Evolutionary conservation across 164 flowering plant genomes (phyloP).

Genomic region (Saururus chinensis): DNA sequence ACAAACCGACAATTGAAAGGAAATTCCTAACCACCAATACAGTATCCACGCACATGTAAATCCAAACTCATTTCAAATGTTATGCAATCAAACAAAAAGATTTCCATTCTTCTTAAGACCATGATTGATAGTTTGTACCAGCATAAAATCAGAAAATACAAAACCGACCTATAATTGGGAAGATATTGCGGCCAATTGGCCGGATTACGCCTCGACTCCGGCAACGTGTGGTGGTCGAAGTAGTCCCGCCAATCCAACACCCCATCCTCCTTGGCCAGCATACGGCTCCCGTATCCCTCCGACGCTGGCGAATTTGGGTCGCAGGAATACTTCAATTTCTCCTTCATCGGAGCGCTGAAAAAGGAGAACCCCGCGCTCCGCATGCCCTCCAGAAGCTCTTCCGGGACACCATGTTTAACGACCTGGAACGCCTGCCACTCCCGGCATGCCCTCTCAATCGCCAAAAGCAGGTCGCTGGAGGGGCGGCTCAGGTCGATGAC

Average conservation of each 20-base stretch:
- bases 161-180: conserved; percentile 41
- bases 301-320: conserved; percentile 50
- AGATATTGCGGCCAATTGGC: conserved; percentile 58
- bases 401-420: conserved; percentile 54
- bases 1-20: too few relatives aligned
- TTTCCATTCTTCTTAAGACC: not conserved
- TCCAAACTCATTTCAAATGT: too few relatives aligned
- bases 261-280: conserved; percentile 43
- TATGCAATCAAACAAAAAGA: not conserved
- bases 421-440: conserved; percentile 93
- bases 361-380: conserved; percentile 37
- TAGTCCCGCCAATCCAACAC: conserved; percentile 95
- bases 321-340: conserved; percentile 51
- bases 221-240: conserved; percentile 86
- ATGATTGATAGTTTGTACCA: too few relatives aligned
- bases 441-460: conserved; percentile 37
- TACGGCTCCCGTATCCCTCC: conserved; percentile 80
- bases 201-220: conserved; percentile 60
- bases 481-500: conserved; percentile 37
- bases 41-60: too few relatives aligned
- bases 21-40: too few relatives aligned
- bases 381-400: conserved; percentile 27
- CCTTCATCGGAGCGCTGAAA: conserved; percentile 33
- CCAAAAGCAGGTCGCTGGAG: conserved; percentile 10
- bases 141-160: too few relatives aligned